These are phyloP conservation scores for Russula dissimulans DNA, from an alignment of 768 basidiomycete genomes.

Conservation along the genomic window DNA sequence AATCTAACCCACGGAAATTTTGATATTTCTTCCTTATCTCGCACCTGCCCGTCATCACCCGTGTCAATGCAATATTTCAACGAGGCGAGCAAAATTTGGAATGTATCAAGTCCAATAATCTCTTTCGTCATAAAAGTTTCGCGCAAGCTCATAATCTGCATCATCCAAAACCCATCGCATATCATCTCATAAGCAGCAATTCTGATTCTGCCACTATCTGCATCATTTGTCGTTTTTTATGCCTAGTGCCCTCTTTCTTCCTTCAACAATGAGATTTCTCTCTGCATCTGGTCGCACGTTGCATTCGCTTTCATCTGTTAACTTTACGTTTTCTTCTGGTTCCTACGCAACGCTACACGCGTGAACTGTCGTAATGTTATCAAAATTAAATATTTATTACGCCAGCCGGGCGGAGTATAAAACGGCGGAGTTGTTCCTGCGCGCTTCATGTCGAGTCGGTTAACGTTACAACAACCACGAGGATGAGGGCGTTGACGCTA, in stretches of 20 bases:
- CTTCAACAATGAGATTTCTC: not conserved
- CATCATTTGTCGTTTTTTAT: constrained; percentile 17
- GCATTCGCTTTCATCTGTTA: constrained; percentile 9
- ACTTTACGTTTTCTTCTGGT: not conserved
- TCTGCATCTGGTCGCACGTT: constrained; percentile 2
- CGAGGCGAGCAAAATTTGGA: constrained; percentile 11
- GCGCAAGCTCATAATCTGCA: constrained; percentile 11
- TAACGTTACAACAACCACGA: constrained; percentile 5
- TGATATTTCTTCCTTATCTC: constrained; percentile 14
- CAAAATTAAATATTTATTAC: constrained; percentile 11
- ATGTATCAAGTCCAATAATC: constrained; percentile 13
- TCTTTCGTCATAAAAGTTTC: constrained; percentile 12
- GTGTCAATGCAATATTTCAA: constrained; percentile 17
- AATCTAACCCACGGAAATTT: constrained; percentile 13
- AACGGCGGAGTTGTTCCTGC: not conserved
- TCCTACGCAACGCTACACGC: not conserved
- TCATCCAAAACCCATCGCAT: constrained; percentile 11
- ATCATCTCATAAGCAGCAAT: constrained; percentile 15
- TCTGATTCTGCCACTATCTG: constrained; percentile 15
- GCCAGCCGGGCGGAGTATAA: not conserved
- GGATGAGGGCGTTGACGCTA: constrained; percentile 34
- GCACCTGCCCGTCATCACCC: constrained; percentile 3
- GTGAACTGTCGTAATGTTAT: constrained; percentile 6
- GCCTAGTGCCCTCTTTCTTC: not conserved
- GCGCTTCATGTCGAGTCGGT: too few relatives aligned